Conservation (phyloP, 1,139 yeast species). For the Saccharomyces hybrid region DNA sequence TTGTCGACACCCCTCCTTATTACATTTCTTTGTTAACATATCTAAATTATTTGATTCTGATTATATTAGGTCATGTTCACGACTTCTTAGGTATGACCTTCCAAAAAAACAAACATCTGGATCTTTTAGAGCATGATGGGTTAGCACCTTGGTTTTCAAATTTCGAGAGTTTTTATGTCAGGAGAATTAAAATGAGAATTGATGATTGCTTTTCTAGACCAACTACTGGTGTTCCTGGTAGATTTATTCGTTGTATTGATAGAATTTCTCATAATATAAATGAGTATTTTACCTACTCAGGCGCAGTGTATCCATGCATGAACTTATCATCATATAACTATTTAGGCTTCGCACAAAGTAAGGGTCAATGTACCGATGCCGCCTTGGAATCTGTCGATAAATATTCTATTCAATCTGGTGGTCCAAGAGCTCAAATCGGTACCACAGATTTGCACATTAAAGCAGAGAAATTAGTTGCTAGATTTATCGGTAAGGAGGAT, state of each 20-base stretch:
- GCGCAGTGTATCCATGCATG: slow-evolving; percentile 67
- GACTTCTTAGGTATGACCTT: slow-evolving; percentile 80
- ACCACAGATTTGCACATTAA: slow-evolving; percentile 66
- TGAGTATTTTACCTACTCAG: slow-evolving; percentile 57
- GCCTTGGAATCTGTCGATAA: slow-evolving; percentile 56
- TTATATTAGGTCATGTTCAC: slow-evolving; percentile 80
- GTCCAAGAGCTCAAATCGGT: slow-evolving; percentile 70
- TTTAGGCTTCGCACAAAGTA: slow-evolving; percentile 93
- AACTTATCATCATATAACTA: slow-evolving; percentile 89
- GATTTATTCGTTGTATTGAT: slow-evolving; percentile 75
- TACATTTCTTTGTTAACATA: slow-evolving; percentile 74
- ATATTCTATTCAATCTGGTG: slow-evolving; percentile 73
- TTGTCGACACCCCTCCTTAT: slow-evolving; percentile 80
- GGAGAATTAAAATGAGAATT: slow-evolving; percentile 83
- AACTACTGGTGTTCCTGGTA: slow-evolving; percentile 94
- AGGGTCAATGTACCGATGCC: slow-evolving; percentile 81
- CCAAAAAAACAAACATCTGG: slow-evolving; percentile 54
- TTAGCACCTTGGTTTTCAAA: slow-evolving; percentile 95
- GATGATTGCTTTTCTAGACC: slow-evolving; percentile 96
- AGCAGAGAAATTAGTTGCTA: slow-evolving; percentile 73
- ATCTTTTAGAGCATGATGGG: slow-evolving; percentile 74
- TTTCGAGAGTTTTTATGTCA: slow-evolving; percentile 86
- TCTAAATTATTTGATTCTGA: slow-evolving; percentile 71
- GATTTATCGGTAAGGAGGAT: slow-evolving; percentile 87
- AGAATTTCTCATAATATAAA: slow-evolving; percentile 59